Evolutionary conservation across 2,329 filamentous ascomycete genomes (phyloP), one percentile per base, ranked within the genome.

Genomic region (Thielaviopsis punctulata): DNA sequence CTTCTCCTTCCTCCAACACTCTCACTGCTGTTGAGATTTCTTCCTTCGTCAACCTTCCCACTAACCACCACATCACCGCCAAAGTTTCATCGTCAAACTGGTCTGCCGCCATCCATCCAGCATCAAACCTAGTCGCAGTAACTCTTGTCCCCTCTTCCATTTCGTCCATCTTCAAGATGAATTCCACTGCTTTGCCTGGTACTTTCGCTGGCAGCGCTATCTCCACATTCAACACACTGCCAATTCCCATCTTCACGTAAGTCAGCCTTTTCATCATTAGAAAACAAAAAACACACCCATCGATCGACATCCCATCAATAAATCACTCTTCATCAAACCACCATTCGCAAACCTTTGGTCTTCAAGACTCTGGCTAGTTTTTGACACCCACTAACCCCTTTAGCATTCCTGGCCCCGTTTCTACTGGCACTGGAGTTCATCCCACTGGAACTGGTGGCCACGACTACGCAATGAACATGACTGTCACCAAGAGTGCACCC

Each of bases 101-200:
- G 5, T 36, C 36, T 51, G 18, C 43, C 43, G 9, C 23, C 25
- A 22, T 45, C 43, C 18, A 41, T n/a, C 2, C 36, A 7, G 36
- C 36, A 41, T 41, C 36, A 2, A 41, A 19, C 36, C 5, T 6
- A n/a, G 19, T 41, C 9, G 18, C 43, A 25, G 12, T 10, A 45
- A 27, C 18, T 18, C 33, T 23, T 15, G 9, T 15, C 33, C 41
- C 27, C 5, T 25, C 50, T 19, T 24, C 46, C n/a, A 33, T 51
- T 52, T 36, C 43, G n/a, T 36, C 36, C 39, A 51, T 27, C 44
- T 52, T 52, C 30, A 55, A 46, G 10, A 56, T 52, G 39, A 54
- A 48, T 19, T 45, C 36, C 36, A 30, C 55, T 33, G 49, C 47
- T 33, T 50, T 41, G 2, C 18, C 36, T 41, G 36, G 36, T 19